Evolutionary conservation across 2,329 filamentous ascomycete species (phyloP), one percentile per base, ranked within the genome.

Genomic region (Aspergillus japonicus): DNA sequence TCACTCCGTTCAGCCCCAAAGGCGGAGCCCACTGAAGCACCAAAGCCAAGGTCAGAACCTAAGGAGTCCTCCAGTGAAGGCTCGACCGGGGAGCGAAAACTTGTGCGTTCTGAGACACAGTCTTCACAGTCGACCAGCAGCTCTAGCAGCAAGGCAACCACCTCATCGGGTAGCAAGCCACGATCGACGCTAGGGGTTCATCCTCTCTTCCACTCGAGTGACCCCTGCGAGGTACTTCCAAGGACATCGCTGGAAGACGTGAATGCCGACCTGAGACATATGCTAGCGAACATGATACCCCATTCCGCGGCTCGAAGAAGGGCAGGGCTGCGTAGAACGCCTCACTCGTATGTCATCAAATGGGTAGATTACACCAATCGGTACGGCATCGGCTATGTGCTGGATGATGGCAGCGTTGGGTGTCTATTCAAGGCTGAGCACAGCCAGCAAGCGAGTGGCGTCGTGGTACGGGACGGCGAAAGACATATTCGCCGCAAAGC

Each of bases 361-460:
- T 82, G 80, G 80, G 80, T 82, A 21, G 80, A 82, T 62, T 82
- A 82, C 63, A 81, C 80, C 7, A 81, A 81, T 59, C 77, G 80
- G 50, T 81, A 82, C 60, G 80, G 80, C 11, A 81, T 82, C 51
- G 80, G 80, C 5, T 82, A 82, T 62, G 78, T 82, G 7, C 64
- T 82, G n/a, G 78, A 79, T 50, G 80, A 82, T 66, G 79, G 80
- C 4, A 81, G 77, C 35, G 78, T 82, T 23, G 80, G 80, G 4
- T 82, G 80, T 68, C 74, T 82, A 10, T 79, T 82, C 65, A 81
- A 80, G 62, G 77, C 75, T 10, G 77, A 80, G 54, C 75, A 80
- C 54, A 73, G 72, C 1, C 74, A 74, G 54, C 75, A 78, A 2
- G 77, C 78, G 6, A 79, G 73, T 21, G 77, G 79, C 53, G 76